phyloP scores from a whole-genome alignment of 768 basidiomycete genomes.

The Auricularia auricula-judae region DNA sequence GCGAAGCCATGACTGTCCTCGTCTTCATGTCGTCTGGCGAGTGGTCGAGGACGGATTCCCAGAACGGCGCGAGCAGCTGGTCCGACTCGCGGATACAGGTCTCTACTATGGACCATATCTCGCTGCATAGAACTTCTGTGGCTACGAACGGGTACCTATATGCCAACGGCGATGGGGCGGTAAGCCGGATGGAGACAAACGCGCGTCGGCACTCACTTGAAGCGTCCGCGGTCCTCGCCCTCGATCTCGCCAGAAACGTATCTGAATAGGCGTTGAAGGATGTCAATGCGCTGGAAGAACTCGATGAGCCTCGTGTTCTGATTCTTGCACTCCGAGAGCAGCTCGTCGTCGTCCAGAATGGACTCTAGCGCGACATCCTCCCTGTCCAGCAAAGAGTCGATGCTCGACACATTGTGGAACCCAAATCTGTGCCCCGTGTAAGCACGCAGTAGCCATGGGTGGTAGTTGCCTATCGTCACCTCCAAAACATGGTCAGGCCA shows the following conservation, averaged over 20 bases:
- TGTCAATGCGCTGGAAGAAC: slow-evolving; percentile 74
- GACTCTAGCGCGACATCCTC: slow-evolving; percentile 84
- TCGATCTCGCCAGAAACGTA: slow-evolving; percentile 86
- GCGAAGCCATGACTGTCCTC: slow-evolving; percentile 76
- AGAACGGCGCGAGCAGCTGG: slow-evolving; percentile 75
- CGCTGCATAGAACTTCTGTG: slow-evolving; percentile 91
- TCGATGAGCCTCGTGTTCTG: slow-evolving; percentile 85
- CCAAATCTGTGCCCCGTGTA: slow-evolving; percentile 52
- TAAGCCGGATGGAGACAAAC: neutral
- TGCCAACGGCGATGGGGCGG: neutral
- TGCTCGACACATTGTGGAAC: slow-evolving; percentile 78
- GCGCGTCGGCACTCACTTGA: slow-evolving; percentile 52
- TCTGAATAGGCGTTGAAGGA: slow-evolving; percentile 66
- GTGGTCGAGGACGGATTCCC: slow-evolving; percentile 78
- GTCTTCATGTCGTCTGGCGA: slow-evolving; percentile 80
- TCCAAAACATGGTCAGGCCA: slow-evolving; percentile 5
- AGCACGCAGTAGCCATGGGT: slow-evolving; percentile 1
- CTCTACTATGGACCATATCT: slow-evolving; percentile 91
- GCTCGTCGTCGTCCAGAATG: slow-evolving; percentile 86
- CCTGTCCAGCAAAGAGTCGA: slow-evolving; percentile 84
- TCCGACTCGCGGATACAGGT: slow-evolving; percentile 65
- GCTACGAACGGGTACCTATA: slow-evolving; percentile 83
- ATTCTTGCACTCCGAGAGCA: slow-evolving; percentile 90
- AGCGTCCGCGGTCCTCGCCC: slow-evolving; percentile 61
- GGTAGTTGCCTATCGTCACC: slow-evolving; percentile 8